A percentile compares a stretch with the other conserved stretches of the same genome.
Evolutionary conservation across 345 rosid genomes (phyloP).

Genomic region (Populus davidiana): DNA sequence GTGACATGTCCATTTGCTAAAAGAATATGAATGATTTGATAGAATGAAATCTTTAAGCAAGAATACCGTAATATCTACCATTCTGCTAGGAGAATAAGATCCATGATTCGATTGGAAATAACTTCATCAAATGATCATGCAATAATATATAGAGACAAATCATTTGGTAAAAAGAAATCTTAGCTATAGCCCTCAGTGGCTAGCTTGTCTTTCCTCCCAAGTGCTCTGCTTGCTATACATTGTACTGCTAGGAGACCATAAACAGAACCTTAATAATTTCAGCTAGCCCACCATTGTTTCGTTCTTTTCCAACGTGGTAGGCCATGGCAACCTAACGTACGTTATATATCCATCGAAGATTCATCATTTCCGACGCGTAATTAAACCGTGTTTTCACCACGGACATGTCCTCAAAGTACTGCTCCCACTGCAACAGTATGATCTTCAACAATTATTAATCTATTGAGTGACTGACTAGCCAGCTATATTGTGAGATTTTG

Average conservation of each 20-base stretch:
- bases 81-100: not conserved
- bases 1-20: not conserved
- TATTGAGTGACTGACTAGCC: not conserved
- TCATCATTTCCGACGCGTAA: not conserved
- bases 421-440: not conserved
- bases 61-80: not conserved
- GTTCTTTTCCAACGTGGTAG: not conserved
- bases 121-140: not conserved
- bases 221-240: not conserved
- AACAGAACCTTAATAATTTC: not conserved
- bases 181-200: not conserved
- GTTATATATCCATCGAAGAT: not conserved
- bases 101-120: not conserved
- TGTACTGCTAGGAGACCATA: not conserved
- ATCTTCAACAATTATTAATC: not conserved
- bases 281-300: not conserved
- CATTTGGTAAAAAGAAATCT: not conserved
- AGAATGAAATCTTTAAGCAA: not conserved
- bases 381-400: not conserved
- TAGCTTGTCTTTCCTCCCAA: not conserved
- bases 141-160: not conserved
- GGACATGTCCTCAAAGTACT: too few species aligned
- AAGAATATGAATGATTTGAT: not conserved
- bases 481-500: not conserved
- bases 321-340: not conserved